phyloP scores from a whole-genome alignment of 179 eudicot genomes.

The Heliamphora pulchella region DNA sequence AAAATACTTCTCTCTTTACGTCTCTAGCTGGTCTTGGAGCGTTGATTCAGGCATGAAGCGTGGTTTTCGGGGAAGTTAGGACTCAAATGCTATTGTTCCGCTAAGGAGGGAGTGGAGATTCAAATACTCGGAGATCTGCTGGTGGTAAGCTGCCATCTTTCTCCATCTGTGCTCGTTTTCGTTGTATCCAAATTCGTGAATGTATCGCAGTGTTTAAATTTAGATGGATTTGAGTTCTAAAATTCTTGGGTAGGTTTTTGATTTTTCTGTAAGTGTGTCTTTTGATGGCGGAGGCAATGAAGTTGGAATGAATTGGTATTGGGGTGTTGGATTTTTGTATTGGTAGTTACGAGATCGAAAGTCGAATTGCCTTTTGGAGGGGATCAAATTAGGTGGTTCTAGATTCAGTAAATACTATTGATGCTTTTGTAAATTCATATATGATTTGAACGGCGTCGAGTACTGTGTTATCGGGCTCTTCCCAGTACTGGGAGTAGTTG shows the following conservation, averaged over 20 bases:
- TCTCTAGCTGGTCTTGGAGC: not conserved
- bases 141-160: conserved; percentile 27
- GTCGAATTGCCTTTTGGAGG: not conserved
- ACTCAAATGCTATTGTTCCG: conserved; percentile 31
- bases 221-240: not conserved
- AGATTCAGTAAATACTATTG: too few relatives aligned
- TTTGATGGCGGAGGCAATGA: conserved; percentile 3
- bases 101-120: conserved; percentile 13
- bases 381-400: not conserved
- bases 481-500: not conserved
- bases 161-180: not conserved
- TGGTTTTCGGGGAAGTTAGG: conserved; percentile 15
- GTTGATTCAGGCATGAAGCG: conserved; percentile 22
- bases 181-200: not conserved
- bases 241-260: too few relatives aligned
- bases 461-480: not conserved
- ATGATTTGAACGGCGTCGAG: not conserved
- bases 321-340: not conserved
- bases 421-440: not conserved
- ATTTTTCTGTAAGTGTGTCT: not conserved
- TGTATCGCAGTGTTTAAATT: not conserved
- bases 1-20: conserved; percentile 5
- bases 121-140: conserved; percentile 43
- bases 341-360: conserved; percentile 5
- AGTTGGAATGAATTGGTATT: not conserved